Conservation (phyloP, 257 asterid genomes). For the Avicennia marina region DNA sequence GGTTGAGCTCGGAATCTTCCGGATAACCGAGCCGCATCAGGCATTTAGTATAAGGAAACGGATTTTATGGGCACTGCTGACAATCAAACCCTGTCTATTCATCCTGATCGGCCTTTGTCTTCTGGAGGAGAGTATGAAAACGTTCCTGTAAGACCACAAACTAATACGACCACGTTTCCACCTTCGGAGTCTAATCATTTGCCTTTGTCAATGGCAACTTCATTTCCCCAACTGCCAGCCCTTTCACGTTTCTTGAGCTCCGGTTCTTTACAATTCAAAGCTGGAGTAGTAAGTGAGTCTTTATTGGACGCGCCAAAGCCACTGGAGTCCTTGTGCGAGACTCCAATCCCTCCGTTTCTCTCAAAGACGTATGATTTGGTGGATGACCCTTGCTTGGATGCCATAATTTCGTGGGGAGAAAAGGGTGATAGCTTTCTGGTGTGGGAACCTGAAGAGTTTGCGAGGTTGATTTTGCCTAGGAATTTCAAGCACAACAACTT, state of each 20-base stretch:
- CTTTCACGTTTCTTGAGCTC: slow-evolving; percentile 23
- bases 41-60: too few species aligned
- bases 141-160: too few species aligned
- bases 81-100: too few species aligned
- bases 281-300: neutral
- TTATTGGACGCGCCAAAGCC: slow-evolving; percentile 45
- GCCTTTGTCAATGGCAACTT: too few species aligned
- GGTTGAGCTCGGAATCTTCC: too few species aligned
- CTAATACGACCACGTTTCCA: too few species aligned
- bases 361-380: slow-evolving; percentile 59
- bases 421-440: slow-evolving; percentile 73
- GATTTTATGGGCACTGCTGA: too few species aligned
- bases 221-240: slow-evolving; percentile 13
- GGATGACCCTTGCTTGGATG: slow-evolving; percentile 60
- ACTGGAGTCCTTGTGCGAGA: slow-evolving; percentile 44
- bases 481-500: slow-evolving; percentile 90
- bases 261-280: slow-evolving; percentile 21
- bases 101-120: too few species aligned
- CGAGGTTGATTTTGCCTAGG: slow-evolving; percentile 55
- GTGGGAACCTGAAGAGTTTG: slow-evolving; percentile 69
- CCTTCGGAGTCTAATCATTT: too few species aligned
- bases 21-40: too few species aligned
- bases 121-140: too few species aligned
- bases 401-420: slow-evolving; percentile 61
- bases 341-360: slow-evolving; percentile 68